These are phyloP conservation scores for Geotrichum carabidarum DNA, from an alignment of 1,139 yeast species.

Conservation along the genomic window DNA sequence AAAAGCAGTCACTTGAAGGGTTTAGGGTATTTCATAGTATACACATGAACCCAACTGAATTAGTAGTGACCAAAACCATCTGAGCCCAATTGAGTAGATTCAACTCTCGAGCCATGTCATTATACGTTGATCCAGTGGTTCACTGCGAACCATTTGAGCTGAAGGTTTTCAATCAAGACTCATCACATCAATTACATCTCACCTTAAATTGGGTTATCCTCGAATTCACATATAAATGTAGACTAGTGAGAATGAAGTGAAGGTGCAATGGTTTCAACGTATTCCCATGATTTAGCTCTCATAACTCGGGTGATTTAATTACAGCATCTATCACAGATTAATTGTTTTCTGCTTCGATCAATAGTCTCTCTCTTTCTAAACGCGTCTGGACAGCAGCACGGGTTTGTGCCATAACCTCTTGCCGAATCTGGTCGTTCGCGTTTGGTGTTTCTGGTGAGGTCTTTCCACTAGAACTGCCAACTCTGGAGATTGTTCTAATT, in stretches of 20 bases:
- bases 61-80: too few species aligned
- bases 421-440: constrained; percentile 20
- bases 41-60: too few species aligned
- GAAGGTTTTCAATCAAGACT: too few species aligned
- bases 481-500: constrained; percentile 10
- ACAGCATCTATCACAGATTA: too few species aligned
- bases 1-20: neutral
- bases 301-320: too few species aligned
- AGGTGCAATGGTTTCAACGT: neutral
- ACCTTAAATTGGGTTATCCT: too few species aligned
- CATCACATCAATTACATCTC: too few species aligned
- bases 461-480: neutral
- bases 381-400: constrained; percentile 31
- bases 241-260: neutral
- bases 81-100: too few species aligned
- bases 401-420: constrained; percentile 30
- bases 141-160: too few species aligned
- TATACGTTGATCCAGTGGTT: too few species aligned
- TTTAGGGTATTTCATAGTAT: neutral
- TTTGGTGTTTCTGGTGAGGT: constrained; percentile 7
- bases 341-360: constrained; percentile 15
- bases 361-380: constrained; percentile 27
- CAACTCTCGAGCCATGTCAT: too few species aligned
- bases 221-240: neutral
- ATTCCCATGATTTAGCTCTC: too few species aligned